Evolutionary conservation across 2,329 filamentous ascomycete species (phyloP).

Genomic region (Monascus ruber): DNA sequence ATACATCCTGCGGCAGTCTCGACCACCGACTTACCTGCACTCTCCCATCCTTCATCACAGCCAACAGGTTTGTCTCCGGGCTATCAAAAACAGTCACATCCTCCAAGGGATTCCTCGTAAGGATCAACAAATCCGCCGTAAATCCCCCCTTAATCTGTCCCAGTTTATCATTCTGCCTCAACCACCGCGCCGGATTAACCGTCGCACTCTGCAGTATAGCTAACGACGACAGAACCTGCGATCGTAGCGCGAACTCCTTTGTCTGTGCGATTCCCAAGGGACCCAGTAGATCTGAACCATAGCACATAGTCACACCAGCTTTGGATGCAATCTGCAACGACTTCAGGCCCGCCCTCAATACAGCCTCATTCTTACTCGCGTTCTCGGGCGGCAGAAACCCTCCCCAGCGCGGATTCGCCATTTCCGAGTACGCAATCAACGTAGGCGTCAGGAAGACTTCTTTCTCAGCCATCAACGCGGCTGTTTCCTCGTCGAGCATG

Average conservation of each 20-base stretch:
- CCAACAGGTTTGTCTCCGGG: conserved; percentile 37
- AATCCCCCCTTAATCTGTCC: conserved; percentile 42
- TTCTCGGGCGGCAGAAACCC: conserved; percentile 21
- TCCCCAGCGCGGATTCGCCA: conserved; percentile 32
- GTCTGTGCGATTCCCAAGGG: conserved; percentile 37
- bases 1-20: conserved; percentile 9
- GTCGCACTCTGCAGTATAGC: conserved; percentile 40
- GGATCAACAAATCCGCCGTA: conserved; percentile 41
- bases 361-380: conserved; percentile 38
- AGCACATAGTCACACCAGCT: conserved; percentile 45
- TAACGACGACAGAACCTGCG: conserved; percentile 28
- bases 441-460: conserved; percentile 43
- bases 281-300: conserved; percentile 44
- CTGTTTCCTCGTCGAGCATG: conserved; percentile 31
- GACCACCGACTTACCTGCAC: conserved; percentile 27
- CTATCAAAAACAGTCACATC: conserved; percentile 40
- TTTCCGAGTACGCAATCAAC: conserved; percentile 40
- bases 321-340: conserved; percentile 38
- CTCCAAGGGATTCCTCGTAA: conserved; percentile 43
- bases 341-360: conserved; percentile 36
- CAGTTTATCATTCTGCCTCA: conserved; percentile 35
- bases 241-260: conserved; percentile 37
- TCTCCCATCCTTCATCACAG: conserved; percentile 45
- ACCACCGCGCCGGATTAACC: conserved; percentile 41
- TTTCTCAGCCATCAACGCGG: conserved; percentile 39